Conservation (phyloP, 495 filamentous ascomycete species). For the Podospora tetraspora region DNA sequence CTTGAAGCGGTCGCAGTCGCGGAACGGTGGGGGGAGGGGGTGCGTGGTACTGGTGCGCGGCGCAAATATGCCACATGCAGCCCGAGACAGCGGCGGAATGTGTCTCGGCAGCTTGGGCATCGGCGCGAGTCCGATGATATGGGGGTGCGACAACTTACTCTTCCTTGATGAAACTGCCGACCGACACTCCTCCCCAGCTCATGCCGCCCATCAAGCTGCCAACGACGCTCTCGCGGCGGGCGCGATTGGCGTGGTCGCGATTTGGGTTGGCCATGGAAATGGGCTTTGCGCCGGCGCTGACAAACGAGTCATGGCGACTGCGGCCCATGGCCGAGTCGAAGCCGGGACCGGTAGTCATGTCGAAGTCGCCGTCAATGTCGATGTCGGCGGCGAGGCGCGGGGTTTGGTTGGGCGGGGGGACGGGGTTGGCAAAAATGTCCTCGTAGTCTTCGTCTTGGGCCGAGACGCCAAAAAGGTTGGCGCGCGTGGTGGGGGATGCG, state of each 20-base stretch:
- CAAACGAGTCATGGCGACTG: slow-evolving; percentile 67
- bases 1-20: neutral
- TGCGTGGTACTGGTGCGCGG: slow-evolving; percentile 17
- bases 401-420: slow-evolving; percentile 14
- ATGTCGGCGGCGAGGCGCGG: slow-evolving; percentile 10
- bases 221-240: slow-evolving; percentile 76
- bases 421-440: slow-evolving; percentile 40
- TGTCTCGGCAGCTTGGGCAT: neutral
- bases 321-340: slow-evolving; percentile 50
- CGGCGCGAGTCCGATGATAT: slow-evolving; percentile 5
- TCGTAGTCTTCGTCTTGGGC: slow-evolving; percentile 22
- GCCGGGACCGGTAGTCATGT: slow-evolving; percentile 57
- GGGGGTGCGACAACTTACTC: slow-evolving; percentile 66
- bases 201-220: slow-evolving; percentile 87
- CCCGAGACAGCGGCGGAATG: slow-evolving; percentile 13
- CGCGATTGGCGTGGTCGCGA: slow-evolving; percentile 57
- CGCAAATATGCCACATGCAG: neutral
- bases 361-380: slow-evolving; percentile 43
- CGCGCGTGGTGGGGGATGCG: slow-evolving; percentile 24
- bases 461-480: slow-evolving; percentile 10
- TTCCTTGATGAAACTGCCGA: slow-evolving; percentile 94
- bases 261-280: slow-evolving; percentile 77
- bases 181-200: slow-evolving; percentile 96
- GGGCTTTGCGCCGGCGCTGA: slow-evolving; percentile 73
- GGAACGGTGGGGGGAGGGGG: neutral